These are phyloP conservation scores for Elsinoe batatas DNA, from an alignment of 2,329 filamentous ascomycete genomes.

Conservation along the genomic window DNA sequence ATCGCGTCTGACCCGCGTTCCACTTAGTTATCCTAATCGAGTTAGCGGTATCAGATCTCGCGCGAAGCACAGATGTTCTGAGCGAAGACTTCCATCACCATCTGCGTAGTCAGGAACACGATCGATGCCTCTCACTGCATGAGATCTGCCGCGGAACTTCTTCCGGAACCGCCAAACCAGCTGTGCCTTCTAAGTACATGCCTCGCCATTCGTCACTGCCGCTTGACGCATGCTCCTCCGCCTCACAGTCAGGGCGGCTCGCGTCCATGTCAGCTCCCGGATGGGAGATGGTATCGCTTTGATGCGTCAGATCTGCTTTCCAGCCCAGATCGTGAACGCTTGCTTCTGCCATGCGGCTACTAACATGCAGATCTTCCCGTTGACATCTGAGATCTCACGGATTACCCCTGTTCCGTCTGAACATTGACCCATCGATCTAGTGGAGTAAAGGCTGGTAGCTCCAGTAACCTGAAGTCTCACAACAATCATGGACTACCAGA, in stretches of 20 bases:
- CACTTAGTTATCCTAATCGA: not conserved
- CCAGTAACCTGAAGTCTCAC: not conserved
- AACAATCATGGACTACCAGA: not conserved
- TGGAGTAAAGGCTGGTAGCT: not conserved
- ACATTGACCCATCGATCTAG: not conserved
- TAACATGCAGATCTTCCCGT: too few relatives aligned
- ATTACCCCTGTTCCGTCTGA: not conserved
- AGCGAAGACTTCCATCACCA: conserved; percentile 11
- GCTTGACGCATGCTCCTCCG: too few relatives aligned
- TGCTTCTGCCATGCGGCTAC: too few relatives aligned
- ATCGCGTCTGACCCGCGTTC: not conserved
- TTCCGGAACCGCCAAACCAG: not conserved
- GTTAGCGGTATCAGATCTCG: conserved; percentile 1
- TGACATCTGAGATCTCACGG: too few relatives aligned
- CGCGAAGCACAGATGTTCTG: not conserved
- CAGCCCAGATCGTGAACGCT: not conserved
- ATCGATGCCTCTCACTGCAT: not conserved
- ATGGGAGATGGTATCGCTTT: not conserved
- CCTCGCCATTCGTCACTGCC: too few relatives aligned
- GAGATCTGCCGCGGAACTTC: not conserved
- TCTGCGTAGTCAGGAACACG: conserved; percentile 1
- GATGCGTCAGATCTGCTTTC: not conserved
- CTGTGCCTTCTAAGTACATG: not conserved
- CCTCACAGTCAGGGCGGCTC: too few relatives aligned
- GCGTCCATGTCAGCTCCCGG: not conserved